Evolutionary conservation across 768 basidiomycete genomes (phyloP), one percentile per base, ranked within the genome.

Genomic region (Leccinellum albellum): DNA sequence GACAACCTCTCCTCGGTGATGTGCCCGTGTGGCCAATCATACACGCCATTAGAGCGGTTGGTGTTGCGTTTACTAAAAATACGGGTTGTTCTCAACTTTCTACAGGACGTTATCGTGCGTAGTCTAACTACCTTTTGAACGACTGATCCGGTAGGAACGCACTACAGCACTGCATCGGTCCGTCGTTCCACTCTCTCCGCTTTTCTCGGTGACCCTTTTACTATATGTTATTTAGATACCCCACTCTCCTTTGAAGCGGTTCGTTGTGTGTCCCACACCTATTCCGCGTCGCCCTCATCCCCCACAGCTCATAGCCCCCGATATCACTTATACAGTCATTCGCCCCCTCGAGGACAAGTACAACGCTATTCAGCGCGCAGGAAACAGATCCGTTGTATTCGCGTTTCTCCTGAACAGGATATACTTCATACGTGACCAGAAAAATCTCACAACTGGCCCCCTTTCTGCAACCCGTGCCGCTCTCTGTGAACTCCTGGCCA

Each of bases 261-360:
- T 57, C 62, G 86, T 76, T 32, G 2, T 20, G 23, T 42, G 35
- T 13, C 47, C 28, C 8, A 26, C 3, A 50, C 6, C 24, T 28
- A 20, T 17, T 53, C 37, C 44, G 3, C 5, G 24, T 21, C 48
- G 2, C 46, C 40, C 64, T 74, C 17, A 65, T 26, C 23, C 26
- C 3, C 54, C 51, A 15, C 71, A 95, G 87, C 77, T 97, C 46
- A 82, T 81, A 1, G 86, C 88, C 1, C 91, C 95, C 2, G 95
- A 98, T 69, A 80, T 94, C 33, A 93, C 89, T 2, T 97, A 97
- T 69, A 89, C 91, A 1, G 86, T 98, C 59, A 79, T 96, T 54
- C 88, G 86, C 35, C 95, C 95, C 1, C 79, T 98, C 31, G 83
- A 87, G 48, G 89, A 94, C 57, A 96, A 94, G 74, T 97, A 97